Evolutionary conservation across 306 rosid species (phyloP), one percentile per base, ranked within the genome.

Genomic region (Quercus aquifolioides): DNA sequence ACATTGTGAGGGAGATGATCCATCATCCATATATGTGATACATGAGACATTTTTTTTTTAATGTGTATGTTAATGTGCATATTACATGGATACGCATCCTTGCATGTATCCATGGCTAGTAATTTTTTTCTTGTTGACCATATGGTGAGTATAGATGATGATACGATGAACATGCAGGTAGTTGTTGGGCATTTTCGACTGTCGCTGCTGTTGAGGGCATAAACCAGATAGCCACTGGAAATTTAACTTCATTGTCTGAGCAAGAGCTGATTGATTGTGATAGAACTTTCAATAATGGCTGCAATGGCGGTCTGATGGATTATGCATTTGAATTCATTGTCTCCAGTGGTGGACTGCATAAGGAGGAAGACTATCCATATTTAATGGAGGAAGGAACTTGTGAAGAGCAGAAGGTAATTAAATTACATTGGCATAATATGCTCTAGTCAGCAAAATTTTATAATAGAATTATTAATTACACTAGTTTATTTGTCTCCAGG

Each of bases 311-410:
- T 58, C 91, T 91, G 33, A 91, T 88, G 97, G 94, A 91, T 77
- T 89, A 89, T 69, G 97, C 97, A 49, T 89, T 88, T 76, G 72
- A 89, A 46, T 91, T 79, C 68, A 87, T 91, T 3, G 80, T 71
- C 1, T 58, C 86, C 57, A 91, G 74, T 31, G 92, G 92, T 49
- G 94, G 97, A 77, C 65, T 91, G 30, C 97, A 84, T 38, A 86
- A 79, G 84, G 94, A 91, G 80, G 91, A 91, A 20, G 97, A 89
- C 71, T 91, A 91, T 76, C 97, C 97, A 73, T 91, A 91, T 80
- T 79, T 90, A 2, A 93, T 96, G 99, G 94, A 90, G 43, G 97
- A 96, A 91, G 96, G 98, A 59, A 89, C 84, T 52, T 93, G 99
- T 55, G 97, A 88, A 65, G 88, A 83, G 84, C 83, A 75, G 67